Evolutionary conservation across 2,329 filamentous ascomycete species (phyloP), one percentile per base, ranked within the genome.

Genomic region (Penicillium frequentans): DNA sequence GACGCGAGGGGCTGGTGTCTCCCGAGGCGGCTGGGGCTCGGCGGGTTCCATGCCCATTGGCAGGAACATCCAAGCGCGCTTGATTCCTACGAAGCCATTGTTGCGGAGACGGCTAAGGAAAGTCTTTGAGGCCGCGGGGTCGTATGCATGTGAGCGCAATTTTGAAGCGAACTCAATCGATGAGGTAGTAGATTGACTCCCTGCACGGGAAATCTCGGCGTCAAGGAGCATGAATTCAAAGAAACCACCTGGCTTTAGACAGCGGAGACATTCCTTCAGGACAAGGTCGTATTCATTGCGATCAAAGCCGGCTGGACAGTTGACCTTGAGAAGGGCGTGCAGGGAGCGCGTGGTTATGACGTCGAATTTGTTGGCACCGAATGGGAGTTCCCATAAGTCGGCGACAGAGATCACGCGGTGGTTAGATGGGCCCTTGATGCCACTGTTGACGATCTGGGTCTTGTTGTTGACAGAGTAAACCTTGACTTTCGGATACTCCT

Each of bases 161-260:
- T 90, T 88, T 79, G 95, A 96, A 42, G 90, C 89, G 70, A 99
- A 98, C 75, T 98, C 93, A 54, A 96, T 91, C 49, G 89, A 90
- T 73, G 95, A 89, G 46, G 91, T 91, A 56, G 91, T 86, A 35
- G 88, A 91, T 21, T 88, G 81, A 0, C 90, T 87, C 0, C 93
- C 93, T 0, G 91, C 87, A 63, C 92, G 93, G 60, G 96, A 86
- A 65, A 99, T 87, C 69, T 96, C 92, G 1, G 92, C 90, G 73
- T 99, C 95, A 65, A 98, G 85, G 45, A 98, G 78, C 60, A 86
- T 88, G 77, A 95, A 99, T 70, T 99, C 95, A 57, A 99, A 80
- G 73, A 93, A 93, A 31, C 95, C 95, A 50, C 91, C 92, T 0
- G 93, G 93, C 78, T 96, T 96, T 65, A 97, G 86, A 57, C 96